phyloP scores from a whole-genome alignment of 179 eudicot genomes.

The Drosera spatulata region DNA sequence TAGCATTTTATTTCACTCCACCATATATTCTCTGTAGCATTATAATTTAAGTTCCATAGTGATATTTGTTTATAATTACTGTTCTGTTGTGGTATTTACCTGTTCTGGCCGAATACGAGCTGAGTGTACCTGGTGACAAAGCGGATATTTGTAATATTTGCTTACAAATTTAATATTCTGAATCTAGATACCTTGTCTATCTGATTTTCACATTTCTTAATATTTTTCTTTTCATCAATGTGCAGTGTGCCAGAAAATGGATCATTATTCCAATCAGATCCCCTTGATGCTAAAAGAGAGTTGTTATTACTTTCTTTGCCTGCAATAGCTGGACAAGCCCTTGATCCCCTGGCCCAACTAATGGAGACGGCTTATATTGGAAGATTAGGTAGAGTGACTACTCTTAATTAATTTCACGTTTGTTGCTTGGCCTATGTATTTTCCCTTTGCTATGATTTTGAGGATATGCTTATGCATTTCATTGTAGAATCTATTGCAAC shows the following conservation, averaged over 20 bases:
- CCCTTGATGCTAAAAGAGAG: conserved; percentile 40
- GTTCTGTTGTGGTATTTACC: too few relatives aligned
- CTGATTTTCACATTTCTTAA: not conserved
- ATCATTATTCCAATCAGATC: conserved; percentile 12
- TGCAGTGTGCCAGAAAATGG: conserved; percentile 24
- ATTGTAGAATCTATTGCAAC: too few relatives aligned
- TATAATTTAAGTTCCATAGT: not conserved
- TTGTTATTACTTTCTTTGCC: conserved; percentile 75
- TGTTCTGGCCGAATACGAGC: too few relatives aligned
- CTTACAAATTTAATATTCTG: too few relatives aligned
- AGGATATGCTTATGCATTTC: too few relatives aligned
- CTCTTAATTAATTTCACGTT: not conserved
- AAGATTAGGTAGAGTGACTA: conserved; percentile 47
- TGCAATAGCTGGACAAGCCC: conserved; percentile 90
- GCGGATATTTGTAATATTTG: too few relatives aligned
- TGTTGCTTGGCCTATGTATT: not conserved
- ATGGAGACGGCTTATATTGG: conserved; percentile 99
- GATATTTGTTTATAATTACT: too few relatives aligned
- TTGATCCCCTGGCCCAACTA: conserved; percentile 84
- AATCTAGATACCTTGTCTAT: not conserved
- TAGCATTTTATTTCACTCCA: not conserved
- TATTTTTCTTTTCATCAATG: conserved; percentile 4
- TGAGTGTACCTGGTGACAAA: too few relatives aligned
- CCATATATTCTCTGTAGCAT: not conserved
- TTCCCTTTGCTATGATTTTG: not conserved